A percentile compares a stretch with the other conserved stretches of the same genome.
phyloP scores from a whole-genome alignment of 2,329 filamentous ascomycete species.

The Hymenoscyphus infarciens region DNA sequence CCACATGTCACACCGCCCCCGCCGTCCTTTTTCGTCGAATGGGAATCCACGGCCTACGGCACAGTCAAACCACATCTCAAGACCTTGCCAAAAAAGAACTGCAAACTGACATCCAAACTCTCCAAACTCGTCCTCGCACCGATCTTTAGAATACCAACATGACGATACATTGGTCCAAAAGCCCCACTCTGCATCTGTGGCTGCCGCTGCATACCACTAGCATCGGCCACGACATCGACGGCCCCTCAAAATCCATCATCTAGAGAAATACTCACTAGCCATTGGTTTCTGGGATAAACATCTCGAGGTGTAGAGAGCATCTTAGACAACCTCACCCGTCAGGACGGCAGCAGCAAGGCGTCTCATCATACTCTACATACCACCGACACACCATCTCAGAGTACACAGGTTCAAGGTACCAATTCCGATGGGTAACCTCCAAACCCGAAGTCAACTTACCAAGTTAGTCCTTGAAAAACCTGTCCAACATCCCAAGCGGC shows the following conservation, averaged over 20 bases:
- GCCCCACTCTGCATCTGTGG: constrained; percentile 18
- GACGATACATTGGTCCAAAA: constrained; percentile 14
- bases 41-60: not conserved
- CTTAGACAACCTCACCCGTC: constrained; percentile 10
- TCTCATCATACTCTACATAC: not conserved
- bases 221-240: constrained; percentile 8
- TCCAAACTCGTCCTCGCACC: not conserved
- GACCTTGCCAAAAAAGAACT: not conserved
- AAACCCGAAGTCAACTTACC: not conserved
- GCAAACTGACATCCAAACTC: not conserved
- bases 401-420: constrained; percentile 18
- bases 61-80: not conserved
- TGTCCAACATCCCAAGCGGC: constrained; percentile 6
- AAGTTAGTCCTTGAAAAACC: too few relatives aligned
- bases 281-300: constrained; percentile 14
- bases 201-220: constrained; percentile 14
- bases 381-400: not conserved
- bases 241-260: constrained; percentile 7
- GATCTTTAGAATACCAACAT: constrained; percentile 10
- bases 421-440: constrained; percentile 8
- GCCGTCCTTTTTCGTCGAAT: constrained; percentile 3
- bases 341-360: constrained; percentile 12
- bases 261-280: not conserved
- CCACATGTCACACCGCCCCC: constrained; percentile 1
- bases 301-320: constrained; percentile 6